Base-by-base conservation (phyloP, 805 yeast genomes). In the Nakazawaea ishiwadae region DNA sequence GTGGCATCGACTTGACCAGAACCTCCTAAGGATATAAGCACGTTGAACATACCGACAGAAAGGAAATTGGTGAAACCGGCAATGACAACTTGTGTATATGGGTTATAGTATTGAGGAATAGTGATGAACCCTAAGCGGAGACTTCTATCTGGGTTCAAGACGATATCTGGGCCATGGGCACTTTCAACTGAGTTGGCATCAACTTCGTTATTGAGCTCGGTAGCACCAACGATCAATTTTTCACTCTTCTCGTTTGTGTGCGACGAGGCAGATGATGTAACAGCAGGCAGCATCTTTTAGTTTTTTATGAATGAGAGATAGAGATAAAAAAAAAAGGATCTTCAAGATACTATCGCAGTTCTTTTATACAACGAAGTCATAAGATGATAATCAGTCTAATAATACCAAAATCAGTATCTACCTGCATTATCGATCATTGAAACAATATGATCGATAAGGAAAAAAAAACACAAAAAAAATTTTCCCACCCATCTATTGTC, bases 51-150 rank as follows among this genome's bases (percentile, higher is more conserved):
- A 2, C 42, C 42, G 15, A 39, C 52, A 5, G 48, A 37, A 21
- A 47, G 31, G 32, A 49, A 49, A 23, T 42, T 47, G 18, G 45
- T 40, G 29, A 48, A 27, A 5, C 51, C 51, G 16, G 45, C 48
- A n/a, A 48, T 12, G 14, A 42, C 29, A 15, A 46, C 50, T 35
- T 48, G 51, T 6, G 37, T 39, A 20, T 32, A 33, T 8, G 42
- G 42, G 33, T 39, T 15, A 20, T 39, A 39, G 18, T n/a, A 39
- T 8, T 32, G 20, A 11, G 42, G 42, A 15, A 39, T 32, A 9
- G 6, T 24, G 14, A 39, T n/a, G 30, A 20, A 33, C 5, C 33
- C 26, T 9, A 39, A 14, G 11, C 19, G 24, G 19, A 35, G 24
- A n/a, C 16, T 21, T 15, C 39, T 23, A 28, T 35, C 44, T 12